phyloP scores from a whole-genome alignment of 495 filamentous ascomycete species.

The Pyrenula massariospora region DNA sequence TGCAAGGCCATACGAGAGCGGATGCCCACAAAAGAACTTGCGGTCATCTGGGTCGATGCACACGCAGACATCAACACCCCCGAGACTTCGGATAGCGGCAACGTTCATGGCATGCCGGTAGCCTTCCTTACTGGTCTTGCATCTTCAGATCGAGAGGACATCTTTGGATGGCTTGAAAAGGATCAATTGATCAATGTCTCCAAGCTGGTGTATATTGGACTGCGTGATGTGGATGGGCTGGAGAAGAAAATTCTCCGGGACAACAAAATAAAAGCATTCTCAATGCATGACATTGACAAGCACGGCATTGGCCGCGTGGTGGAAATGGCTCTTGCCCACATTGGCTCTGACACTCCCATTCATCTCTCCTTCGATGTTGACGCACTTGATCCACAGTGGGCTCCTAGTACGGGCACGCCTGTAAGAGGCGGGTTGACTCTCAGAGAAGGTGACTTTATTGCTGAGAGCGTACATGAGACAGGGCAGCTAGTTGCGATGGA shows the following conservation, averaged over 20 bases:
- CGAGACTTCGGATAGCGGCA: constrained; percentile 78
- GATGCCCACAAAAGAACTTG: constrained; percentile 60
- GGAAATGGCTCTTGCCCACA: constrained; percentile 92
- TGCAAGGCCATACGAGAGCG: constrained; percentile 78
- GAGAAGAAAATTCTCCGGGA: constrained; percentile 88
- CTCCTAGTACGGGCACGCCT: constrained; percentile 89
- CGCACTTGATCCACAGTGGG: constrained; percentile 90
- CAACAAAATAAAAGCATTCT: constrained; percentile 87
- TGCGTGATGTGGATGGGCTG: constrained; percentile 80
- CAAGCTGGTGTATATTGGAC: constrained; percentile 94
- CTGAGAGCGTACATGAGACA: constrained; percentile 88
- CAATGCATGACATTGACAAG: constrained; percentile 95
- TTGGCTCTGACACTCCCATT: constrained; percentile 86
- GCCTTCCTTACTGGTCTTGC: constrained; percentile 82
- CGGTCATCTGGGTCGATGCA: constrained; percentile 97
- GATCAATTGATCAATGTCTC: constrained; percentile 53
- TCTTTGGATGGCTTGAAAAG: constrained; percentile 79
- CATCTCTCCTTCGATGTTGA: constrained; percentile 97
- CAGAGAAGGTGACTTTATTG: constrained; percentile 95
- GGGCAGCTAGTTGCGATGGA: constrained; percentile 87
- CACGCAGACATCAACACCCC: constrained; percentile 97
- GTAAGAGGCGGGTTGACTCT: constrained; percentile 93
- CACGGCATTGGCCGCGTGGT: constrained; percentile 93
- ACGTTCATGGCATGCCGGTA: constrained; percentile 98
- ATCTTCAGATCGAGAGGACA: constrained; percentile 52